phyloP scores from a whole-genome alignment of 148 eudicot genomes.

The Rheum nobile region DNA sequence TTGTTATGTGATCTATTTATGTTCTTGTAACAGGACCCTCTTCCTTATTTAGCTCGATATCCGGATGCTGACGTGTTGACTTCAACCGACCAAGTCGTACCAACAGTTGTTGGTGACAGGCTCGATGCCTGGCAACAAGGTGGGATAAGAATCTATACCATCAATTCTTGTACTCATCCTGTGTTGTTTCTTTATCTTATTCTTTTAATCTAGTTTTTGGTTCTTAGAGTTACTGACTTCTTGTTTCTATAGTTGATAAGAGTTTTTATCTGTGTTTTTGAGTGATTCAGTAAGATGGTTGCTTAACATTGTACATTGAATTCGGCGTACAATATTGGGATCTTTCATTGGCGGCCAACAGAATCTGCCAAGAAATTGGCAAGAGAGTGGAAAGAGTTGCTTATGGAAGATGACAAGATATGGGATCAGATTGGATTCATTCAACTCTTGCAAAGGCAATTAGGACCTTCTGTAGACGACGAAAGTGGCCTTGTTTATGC shows the following conservation, averaged over 20 bases:
- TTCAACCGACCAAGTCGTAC: conserved; percentile 1
- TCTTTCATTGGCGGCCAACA: conserved; percentile 86
- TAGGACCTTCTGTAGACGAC: conserved; percentile 82
- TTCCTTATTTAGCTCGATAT: conserved; percentile 6
- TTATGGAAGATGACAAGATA: conserved; percentile 58
- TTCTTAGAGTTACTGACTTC: no score
- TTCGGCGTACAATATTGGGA: conserved; percentile 74
- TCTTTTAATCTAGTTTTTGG: no score
- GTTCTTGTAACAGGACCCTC: conserved; percentile 9
- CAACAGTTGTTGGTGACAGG: conserved; percentile 4
- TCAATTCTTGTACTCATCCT: not conserved
- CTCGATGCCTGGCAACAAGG: conserved; percentile 2
- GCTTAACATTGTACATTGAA: conserved; percentile 32
- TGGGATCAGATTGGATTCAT: conserved; percentile 94
- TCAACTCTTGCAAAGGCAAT: conserved; percentile 50
- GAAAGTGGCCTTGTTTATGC: conserved; percentile 81
- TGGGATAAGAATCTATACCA: not conserved
- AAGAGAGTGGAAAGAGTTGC: conserved; percentile 84
- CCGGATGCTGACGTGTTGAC: conserved; percentile 8
- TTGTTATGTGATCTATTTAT: not conserved
- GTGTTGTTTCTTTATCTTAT: no score
- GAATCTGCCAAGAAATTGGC: conserved; percentile 65
- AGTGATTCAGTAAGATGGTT: not conserved
- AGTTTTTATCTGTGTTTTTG: not conserved
- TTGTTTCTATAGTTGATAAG: not conserved